Base-by-base conservation (phyloP, 192 early-diverging fungal species). In the Coemansia sp. region DNA sequence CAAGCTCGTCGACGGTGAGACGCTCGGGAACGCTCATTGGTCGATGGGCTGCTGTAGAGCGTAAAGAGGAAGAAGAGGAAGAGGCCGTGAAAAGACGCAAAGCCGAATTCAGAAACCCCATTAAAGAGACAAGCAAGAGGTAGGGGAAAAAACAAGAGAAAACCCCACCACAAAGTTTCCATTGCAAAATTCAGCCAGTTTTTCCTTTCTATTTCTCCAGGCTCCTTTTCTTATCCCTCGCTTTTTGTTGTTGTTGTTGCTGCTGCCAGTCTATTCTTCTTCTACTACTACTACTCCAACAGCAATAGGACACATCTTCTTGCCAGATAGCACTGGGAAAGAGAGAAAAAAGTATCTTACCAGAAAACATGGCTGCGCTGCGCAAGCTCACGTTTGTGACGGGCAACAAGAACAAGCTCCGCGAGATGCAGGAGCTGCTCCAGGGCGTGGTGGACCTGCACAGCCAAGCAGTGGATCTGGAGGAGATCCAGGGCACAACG, bases 361-460 rank as follows among this genome's bases (percentile, higher is more conserved):
- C 9, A 61, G 16, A 6, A 42, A 42, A n/a, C 21, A 37, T 16
- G n/a, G 52, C 37, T 4, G 56, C 79, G 19, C 71, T 76, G 18
- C 71, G 79, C 39, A 83, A 74, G 62, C 72, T 90, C 36, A 89
- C 88, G 13, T 97, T 97, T 84, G 95, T 97, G 11, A 95, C 94
- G 40, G 97, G 97, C 65, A 99, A 99, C 88, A 88, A 88, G 66
- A 94, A 99, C 84, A 99, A 99, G 77, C 87, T 99, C 58, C 77
- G 75, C 13, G 97, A 99, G 77, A 92, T 95, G 49, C 90, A 90
- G 62, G 85, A 82, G 16, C 95, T 99, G 65, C 87, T 99, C 15
- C 71, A 73, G 21, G 76, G 77, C 18, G 72, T 79, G 41, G 80
- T 97, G 40, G 78, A 87, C 56, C 78, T 99, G 26, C 84, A 84